These are phyloP conservation scores for Phytopythium delawarense DNA, from an alignment of 352 stramenopile genomes.

Conservation along the genomic window DNA sequence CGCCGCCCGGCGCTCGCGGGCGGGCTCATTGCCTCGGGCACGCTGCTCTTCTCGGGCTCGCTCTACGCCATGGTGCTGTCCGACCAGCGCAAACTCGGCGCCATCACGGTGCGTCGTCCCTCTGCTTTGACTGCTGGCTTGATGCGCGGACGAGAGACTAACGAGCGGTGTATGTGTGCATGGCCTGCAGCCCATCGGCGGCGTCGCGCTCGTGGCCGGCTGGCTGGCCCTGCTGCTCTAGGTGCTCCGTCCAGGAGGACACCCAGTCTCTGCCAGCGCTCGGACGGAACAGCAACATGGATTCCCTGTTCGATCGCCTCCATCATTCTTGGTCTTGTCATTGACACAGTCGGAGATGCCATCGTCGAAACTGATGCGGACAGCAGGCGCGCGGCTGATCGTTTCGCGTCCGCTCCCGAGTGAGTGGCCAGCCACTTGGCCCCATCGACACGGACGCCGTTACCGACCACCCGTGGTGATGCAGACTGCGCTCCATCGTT, in stretches of 20 bases:
- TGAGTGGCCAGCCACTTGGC: too few species aligned
- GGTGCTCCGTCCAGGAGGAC: not conserved
- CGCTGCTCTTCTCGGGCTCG: conserved; percentile 75
- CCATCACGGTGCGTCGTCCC: conserved; percentile 52
- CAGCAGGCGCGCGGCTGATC: too few species aligned
- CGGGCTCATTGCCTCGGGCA: conserved; percentile 51
- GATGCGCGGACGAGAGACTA: conserved; percentile 1
- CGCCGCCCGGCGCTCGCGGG: conserved; percentile 56
- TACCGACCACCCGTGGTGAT: too few species aligned
- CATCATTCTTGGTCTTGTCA: too few species aligned
- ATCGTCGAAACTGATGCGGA: too few species aligned
- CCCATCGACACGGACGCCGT: too few species aligned
- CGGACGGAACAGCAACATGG: not conserved
- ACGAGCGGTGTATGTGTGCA: not conserved
- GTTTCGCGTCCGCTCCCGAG: too few species aligned
- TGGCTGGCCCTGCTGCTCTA: conserved; percentile 73
- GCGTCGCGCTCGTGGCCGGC: conserved; percentile 59
- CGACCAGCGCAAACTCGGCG: conserved; percentile 65
- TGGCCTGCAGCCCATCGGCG: conserved; percentile 55
- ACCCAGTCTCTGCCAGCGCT: not conserved
- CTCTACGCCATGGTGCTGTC: conserved; percentile 78
- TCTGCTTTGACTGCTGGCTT: not conserved
- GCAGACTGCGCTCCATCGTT: too few species aligned
- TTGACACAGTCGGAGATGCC: too few species aligned
- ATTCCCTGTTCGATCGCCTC: too few species aligned